Conservation (phyloP, 202 grass and related monocot species). For the Schoenoplectus triqueter region DNA sequence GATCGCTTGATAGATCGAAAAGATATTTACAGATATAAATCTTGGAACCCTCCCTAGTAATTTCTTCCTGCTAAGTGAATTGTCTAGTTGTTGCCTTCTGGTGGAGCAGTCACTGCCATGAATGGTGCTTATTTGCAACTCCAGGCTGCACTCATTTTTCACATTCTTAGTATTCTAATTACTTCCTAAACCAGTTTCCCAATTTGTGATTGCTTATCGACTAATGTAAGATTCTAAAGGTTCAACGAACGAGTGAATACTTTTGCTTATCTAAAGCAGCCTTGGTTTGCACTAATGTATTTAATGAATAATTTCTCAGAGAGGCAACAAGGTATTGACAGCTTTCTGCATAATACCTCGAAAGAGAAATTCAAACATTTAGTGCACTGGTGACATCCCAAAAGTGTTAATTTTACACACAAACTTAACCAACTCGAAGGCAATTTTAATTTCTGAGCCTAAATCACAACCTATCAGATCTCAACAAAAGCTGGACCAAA, state of each 20-base stretch:
- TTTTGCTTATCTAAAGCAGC: background rate
- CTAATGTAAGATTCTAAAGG: background rate
- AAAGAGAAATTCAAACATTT: background rate
- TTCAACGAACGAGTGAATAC: background rate
- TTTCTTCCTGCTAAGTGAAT: background rate
- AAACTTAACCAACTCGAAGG: background rate
- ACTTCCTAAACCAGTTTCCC: background rate
- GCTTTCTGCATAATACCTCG: background rate
- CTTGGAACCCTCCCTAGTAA: background rate
- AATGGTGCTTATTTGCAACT: background rate
- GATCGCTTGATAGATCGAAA: background rate
- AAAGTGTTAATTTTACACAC: background rate
- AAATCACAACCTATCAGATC: constrained; percentile 3
- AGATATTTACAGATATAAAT: background rate
- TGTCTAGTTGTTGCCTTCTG: too few species aligned
- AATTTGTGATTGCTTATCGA: background rate
- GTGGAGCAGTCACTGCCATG: too few species aligned
- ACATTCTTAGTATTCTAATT: background rate
- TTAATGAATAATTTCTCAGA: background rate
- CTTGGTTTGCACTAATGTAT: background rate
- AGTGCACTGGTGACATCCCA: background rate
- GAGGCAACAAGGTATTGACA: background rate
- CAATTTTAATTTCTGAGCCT: background rate
- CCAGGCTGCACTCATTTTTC: background rate
- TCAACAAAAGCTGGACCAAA: background rate